Percentiles rank a stretch among this genome's conserved stretches.
These are phyloP conservation scores for Fomitopsis palustris DNA, from an alignment of 1,284 basidiomycete species.

Conservation along the genomic window DNA sequence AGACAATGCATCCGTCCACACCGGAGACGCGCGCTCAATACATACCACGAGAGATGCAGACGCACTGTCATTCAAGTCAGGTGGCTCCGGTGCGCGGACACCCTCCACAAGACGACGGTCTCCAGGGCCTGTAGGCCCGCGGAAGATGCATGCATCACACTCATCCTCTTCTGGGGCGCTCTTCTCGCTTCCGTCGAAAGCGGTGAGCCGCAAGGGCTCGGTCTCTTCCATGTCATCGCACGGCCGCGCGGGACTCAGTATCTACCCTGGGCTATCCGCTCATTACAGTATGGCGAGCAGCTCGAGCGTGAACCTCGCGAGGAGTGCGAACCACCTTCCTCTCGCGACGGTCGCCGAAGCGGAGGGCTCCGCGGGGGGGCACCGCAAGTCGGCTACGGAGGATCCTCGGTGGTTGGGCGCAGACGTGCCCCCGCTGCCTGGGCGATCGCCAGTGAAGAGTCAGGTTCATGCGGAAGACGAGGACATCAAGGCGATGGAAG, in stretches of 20 bases:
- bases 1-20: constrained; percentile 11
- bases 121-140: constrained; percentile 26
- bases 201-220: constrained; percentile 45
- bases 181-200: constrained; percentile 18
- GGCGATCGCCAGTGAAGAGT: not conserved
- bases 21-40: constrained; percentile 16
- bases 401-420: constrained; percentile 9
- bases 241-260: constrained; percentile 19
- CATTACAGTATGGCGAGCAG: constrained; percentile 35
- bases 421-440: constrained; percentile 2
- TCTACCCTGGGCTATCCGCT: constrained; percentile 16
- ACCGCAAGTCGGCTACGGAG: constrained; percentile 10
- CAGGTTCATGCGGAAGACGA: constrained; percentile 17
- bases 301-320: constrained; percentile 43
- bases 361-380: constrained; percentile 23
- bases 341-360: constrained; percentile 50
- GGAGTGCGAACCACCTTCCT: constrained; percentile 45
- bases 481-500: constrained; percentile 36
- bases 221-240: constrained; percentile 45
- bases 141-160: constrained; percentile 32
- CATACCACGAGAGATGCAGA: constrained; percentile 35
- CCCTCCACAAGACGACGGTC: constrained; percentile 32
- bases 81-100: constrained; percentile 43
- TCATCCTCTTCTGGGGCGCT: constrained; percentile 19
- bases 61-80: constrained; percentile 46